Conservation (phyloP, 2,329 filamentous ascomycete genomes). For the Curvularia hawaiiensis region DNA sequence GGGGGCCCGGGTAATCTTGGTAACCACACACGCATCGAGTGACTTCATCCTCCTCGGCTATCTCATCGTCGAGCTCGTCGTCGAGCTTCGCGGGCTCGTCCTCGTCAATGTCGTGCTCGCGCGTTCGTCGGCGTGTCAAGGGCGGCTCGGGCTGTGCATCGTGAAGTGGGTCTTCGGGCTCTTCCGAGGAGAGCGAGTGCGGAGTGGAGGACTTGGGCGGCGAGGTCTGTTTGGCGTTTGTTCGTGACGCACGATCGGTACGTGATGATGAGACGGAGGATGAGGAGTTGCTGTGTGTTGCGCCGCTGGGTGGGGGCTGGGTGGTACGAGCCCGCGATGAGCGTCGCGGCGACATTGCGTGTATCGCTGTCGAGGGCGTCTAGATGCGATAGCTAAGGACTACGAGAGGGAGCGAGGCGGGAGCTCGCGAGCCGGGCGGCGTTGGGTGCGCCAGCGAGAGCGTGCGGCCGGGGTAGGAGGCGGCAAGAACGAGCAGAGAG, state of each 20-base stretch:
- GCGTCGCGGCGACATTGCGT: conserved; percentile 73
- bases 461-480: conserved; percentile 19
- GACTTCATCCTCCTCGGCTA: conserved; percentile 76
- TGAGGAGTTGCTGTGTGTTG: conserved; percentile 75
- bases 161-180: conserved; percentile 62
- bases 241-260: conserved; percentile 74
- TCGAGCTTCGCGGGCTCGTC: conserved; percentile 54
- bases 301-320: conserved; percentile 68
- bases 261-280: conserved; percentile 74
- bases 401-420: conserved; percentile 2
- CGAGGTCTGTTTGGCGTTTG: conserved; percentile 73
- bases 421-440: conserved; percentile 11
- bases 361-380: conserved; percentile 11
- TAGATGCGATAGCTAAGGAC: not conserved
- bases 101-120: conserved; percentile 71
- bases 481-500: conserved; percentile 16
- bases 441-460: conserved; percentile 20
- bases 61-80: conserved; percentile 65
- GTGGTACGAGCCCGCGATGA: conserved; percentile 87
- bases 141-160: conserved; percentile 65
- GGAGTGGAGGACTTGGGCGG: conserved; percentile 77
- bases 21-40: conserved; percentile 94
- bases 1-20: conserved; percentile 89
- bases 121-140: conserved; percentile 78
- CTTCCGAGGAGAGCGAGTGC: conserved; percentile 73